Evolutionary conservation across 139 green algal genomes (phyloP).

Genomic region (Volvox reticuliferus): DNA sequence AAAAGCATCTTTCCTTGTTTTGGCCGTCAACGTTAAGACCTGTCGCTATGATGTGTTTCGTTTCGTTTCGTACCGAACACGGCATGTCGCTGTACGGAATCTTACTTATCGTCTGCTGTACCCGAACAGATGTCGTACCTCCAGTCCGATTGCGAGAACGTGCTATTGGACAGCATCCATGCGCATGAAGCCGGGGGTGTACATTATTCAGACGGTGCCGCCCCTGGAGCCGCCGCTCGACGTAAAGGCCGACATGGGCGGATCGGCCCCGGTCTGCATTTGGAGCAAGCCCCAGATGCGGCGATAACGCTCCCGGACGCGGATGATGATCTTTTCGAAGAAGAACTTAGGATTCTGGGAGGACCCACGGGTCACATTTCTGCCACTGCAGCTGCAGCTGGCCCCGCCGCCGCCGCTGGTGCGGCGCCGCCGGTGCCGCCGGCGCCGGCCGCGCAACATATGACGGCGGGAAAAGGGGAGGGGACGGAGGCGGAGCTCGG

Average conservation of each 20-base stretch:
- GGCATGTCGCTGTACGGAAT: not conserved
- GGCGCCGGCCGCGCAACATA: too few relatives aligned
- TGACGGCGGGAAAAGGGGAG: not conserved
- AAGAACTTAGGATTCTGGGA: not conserved
- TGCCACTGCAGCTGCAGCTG: not conserved
- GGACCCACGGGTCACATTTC: too few relatives aligned
- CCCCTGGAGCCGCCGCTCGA: not conserved
- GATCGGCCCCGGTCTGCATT: not conserved
- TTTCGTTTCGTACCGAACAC: not conserved
- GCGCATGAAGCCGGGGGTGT: not conserved
- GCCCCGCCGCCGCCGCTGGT: not conserved
- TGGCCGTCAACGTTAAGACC: too few relatives aligned
- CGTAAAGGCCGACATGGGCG: not conserved
- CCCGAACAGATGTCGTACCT: constrained; percentile 28
- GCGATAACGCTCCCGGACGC: not conserved
- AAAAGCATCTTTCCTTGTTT: too few relatives aligned
- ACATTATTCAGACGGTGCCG: not conserved
- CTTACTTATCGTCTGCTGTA: not conserved
- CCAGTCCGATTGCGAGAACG: not conserved
- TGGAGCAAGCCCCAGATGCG: not conserved
- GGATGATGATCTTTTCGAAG: not conserved
- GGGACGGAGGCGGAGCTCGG: not conserved
- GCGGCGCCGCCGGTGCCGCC: too few relatives aligned
- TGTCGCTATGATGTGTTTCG: not conserved
- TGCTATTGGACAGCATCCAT: constrained; percentile 1